Percentiles rank a stretch among this genome's conserved stretches.
Evolutionary conservation across 495 filamentous ascomycete species (phyloP).

Genomic region (Rhypophila decipiens): DNA sequence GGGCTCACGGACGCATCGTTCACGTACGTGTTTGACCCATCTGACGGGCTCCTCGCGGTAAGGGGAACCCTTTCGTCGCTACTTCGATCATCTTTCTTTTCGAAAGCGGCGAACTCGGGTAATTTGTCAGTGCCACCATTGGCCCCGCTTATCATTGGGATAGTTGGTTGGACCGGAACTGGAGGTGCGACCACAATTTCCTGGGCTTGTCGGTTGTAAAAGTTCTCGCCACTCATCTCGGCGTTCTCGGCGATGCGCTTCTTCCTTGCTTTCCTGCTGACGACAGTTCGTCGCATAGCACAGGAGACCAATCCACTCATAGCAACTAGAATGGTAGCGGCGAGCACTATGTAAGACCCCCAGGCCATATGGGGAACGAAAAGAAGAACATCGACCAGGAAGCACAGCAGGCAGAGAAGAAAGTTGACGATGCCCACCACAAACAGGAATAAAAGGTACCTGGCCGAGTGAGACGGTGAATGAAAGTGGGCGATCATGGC

Average conservation of each 20-base stretch:
- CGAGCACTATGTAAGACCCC: constrained; percentile 93
- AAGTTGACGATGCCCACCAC: constrained; percentile 82
- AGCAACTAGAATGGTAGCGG: constrained; percentile 79
- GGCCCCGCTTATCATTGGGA: constrained; percentile 48
- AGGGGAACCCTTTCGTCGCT: constrained; percentile 82
- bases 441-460: constrained; percentile 76
- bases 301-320: constrained; percentile 82
- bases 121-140: constrained; percentile 50
- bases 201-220: constrained; percentile 67
- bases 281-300: constrained; percentile 92
- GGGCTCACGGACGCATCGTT: constrained; percentile 30
- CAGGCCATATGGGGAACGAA: constrained; percentile 92
- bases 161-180: constrained; percentile 45
- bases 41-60: constrained; percentile 56
- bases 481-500: constrained; percentile 81
- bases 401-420: constrained; percentile 76
- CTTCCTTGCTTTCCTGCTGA: constrained; percentile 85
- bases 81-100: constrained; percentile 53
- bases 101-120: constrained; percentile 73
- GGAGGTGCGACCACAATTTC: constrained; percentile 32
- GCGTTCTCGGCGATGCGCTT: constrained; percentile 87
- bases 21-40: constrained; percentile 33
- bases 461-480: constrained; percentile 83
- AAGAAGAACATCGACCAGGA: constrained; percentile 90
- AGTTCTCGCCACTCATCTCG: constrained; percentile 92